Evolutionary conservation across 177 flowering plant species (phyloP).

Genomic region (Vitis hybrid): DNA sequence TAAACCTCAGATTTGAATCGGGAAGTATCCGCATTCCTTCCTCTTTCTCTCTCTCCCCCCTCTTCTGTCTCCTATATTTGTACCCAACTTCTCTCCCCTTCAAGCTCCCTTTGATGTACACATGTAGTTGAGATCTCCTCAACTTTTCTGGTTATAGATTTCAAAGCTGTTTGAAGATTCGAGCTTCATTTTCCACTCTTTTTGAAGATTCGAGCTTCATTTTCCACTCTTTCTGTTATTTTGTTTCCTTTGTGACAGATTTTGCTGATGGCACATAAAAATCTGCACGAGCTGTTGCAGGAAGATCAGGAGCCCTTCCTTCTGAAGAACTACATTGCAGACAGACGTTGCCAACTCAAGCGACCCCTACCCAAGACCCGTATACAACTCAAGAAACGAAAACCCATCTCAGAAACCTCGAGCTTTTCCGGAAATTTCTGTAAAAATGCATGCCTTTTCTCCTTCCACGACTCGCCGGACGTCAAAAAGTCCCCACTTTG

Average conservation of each 20-base stretch:
- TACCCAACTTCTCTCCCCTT: slow-evolving; percentile 1
- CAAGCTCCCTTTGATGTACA: slow-evolving; percentile 1
- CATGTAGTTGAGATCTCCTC: slow-evolving; percentile 42
- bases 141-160: slow-evolving; percentile 13
- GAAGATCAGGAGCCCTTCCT: slow-evolving; percentile 91
- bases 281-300: slow-evolving; percentile 57
- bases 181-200: background rate
- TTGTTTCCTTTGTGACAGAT: slow-evolving; percentile 1
- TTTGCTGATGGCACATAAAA: slow-evolving; percentile 42
- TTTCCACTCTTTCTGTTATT: background rate
- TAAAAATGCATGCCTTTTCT: slow-evolving; percentile 57
- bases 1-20: slow-evolving; percentile 49
- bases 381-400: slow-evolving; percentile 36
- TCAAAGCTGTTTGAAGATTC: slow-evolving; percentile 6
- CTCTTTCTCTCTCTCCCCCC: slow-evolving; percentile 18
- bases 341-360: slow-evolving; percentile 31
- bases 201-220: slow-evolving; percentile 6
- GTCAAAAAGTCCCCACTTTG: slow-evolving; percentile 42
- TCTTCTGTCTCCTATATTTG: slow-evolving; percentile 15
- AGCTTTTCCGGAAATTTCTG: slow-evolving; percentile 31
- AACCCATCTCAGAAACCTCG: slow-evolving; percentile 33
- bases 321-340: slow-evolving; percentile 50
- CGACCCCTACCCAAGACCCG: slow-evolving; percentile 21
- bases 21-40: slow-evolving; percentile 53
- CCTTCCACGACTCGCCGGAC: slow-evolving; percentile 51